Base-by-base conservation (phyloP, 345 rosid genomes). In the Dovyalis caffra region DNA sequence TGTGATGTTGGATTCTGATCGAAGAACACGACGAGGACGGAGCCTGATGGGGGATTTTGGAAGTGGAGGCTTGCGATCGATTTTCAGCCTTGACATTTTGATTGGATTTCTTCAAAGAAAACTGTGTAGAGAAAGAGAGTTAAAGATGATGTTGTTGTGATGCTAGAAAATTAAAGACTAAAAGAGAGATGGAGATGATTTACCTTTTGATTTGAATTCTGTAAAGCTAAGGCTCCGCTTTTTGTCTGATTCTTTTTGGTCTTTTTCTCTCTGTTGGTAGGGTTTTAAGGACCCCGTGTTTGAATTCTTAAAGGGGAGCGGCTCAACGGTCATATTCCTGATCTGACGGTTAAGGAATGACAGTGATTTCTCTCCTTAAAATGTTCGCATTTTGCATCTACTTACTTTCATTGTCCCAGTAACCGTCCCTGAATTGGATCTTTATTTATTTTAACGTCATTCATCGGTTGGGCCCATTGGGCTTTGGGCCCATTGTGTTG, bases 1-100 rank as follows among this genome's bases (percentile, higher is more conserved):
- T 53, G 87, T 70, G 31, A 88, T 69, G 70, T 73, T 38, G 5
- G 88, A 56, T 77, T 70, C 79, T 6, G 93, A 78, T 12, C 81
- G 87, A 49, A 85, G 81, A 71, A 63, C 82, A 0, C 90, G 92
- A 38, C 93, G 88, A 34, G 95, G 76, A 11, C 91, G 86, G 64
- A 81, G 85, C 66, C 93, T 85, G 78, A 85, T 82, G 31, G 95
- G 97, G 0, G 95, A 90, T 78, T 83, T 95, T 0, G 92, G 80
- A 43, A 91, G 90, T 75, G 97, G 91, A 53, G 99, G 99, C 84
- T 89, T 91, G 43, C 91, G 80, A 74, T 70, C 73, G 28, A 75
- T 71, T 80, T 80, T 88, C 92, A 91, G 85, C 78, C 38, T 89
- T 51, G 89, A 88, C 95, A 89, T 91, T 32, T 33, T 26, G 20